Evolutionary conservation across 148 eudicot genomes (phyloP).

Genomic region (Beta vulgaris): DNA sequence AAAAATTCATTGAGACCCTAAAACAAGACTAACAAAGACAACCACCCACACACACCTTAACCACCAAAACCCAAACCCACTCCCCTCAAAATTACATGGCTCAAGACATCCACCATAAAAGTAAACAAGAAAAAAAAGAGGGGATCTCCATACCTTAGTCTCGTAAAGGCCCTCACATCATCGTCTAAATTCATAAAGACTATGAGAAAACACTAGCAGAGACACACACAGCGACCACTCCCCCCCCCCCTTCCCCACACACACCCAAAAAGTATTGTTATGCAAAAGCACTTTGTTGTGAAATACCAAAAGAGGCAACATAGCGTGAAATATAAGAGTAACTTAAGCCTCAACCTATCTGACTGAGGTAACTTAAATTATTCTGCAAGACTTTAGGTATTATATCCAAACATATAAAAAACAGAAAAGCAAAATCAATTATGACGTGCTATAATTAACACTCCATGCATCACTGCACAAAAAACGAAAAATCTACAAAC

Average conservation of each 20-base stretch:
- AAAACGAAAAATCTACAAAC: background rate
- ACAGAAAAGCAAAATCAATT: background rate
- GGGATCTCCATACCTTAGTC: background rate
- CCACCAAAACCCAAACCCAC: background rate
- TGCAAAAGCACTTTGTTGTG: background rate
- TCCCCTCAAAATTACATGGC: background rate
- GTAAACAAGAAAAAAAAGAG: background rate
- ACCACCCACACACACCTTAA: too few relatives aligned
- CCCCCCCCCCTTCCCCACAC: too few relatives aligned
- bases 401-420: background rate
- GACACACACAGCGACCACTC: too few relatives aligned
- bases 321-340: background rate
- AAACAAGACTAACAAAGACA: background rate
- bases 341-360: background rate
- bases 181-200: background rate
- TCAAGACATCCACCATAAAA: background rate
- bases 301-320: background rate
- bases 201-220: background rate
- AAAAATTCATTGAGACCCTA: background rate
- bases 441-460: background rate
- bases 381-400: background rate
- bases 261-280: too few relatives aligned
- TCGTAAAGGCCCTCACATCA: background rate
- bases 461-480: background rate
- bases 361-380: background rate